Evolutionary conservation across 768 basidiomycete genomes (phyloP).

Genomic region (Calocera cornea): DNA sequence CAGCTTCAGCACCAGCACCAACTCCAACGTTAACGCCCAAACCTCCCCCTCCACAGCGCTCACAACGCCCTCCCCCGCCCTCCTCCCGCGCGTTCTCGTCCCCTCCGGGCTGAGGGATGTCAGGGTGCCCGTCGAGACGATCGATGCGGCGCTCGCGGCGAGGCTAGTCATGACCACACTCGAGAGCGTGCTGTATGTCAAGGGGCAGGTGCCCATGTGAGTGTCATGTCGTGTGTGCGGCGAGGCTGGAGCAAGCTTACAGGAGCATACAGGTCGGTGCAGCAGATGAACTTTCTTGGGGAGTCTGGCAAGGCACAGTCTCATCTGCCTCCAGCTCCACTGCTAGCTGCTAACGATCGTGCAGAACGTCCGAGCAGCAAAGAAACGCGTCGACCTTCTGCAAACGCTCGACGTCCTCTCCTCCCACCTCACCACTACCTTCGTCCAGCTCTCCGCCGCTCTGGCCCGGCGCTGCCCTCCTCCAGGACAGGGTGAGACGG

Average conservation of each 20-base stretch:
- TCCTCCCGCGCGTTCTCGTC: neutral
- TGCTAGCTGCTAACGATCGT: neutral
- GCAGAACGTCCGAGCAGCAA: neutral
- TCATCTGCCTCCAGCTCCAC: neutral
- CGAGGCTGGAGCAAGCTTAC: neutral
- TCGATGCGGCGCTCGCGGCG: neutral
- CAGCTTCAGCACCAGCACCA: too few relatives aligned
- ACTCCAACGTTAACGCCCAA: too few relatives aligned
- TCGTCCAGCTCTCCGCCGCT: neutral
- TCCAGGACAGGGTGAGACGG: neutral
- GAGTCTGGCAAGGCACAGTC: neutral
- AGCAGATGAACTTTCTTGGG: neutral
- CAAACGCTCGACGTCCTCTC: slow-evolving; percentile 1
- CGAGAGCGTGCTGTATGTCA: neutral
- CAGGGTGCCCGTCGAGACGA: neutral
- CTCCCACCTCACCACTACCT: neutral
- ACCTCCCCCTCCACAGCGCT: neutral
- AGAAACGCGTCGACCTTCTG: neutral
- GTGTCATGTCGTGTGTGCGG: neutral
- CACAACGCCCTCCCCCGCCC: neutral
- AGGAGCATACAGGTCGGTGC: neutral
- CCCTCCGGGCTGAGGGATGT: neutral
- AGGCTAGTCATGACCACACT: neutral
- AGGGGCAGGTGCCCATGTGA: neutral
- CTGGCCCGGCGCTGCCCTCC: neutral